Percentiles rank a stretch among this genome's conserved stretches.
These are phyloP conservation scores for Beauveria pseudobassiana DNA, from an alignment of 2,329 filamentous ascomycete species.

Conservation along the genomic window DNA sequence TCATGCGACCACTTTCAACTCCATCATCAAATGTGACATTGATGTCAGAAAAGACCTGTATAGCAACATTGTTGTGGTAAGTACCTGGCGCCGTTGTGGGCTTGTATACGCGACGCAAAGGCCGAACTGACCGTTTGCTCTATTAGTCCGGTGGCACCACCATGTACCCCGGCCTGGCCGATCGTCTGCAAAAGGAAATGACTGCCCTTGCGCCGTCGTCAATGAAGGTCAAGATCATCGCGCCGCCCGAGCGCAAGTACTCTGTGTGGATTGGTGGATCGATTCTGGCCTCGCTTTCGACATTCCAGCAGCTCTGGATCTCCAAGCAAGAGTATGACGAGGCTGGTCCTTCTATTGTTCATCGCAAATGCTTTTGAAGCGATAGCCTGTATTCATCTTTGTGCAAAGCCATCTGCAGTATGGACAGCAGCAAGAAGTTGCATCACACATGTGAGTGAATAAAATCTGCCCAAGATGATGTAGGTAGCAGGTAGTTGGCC, in stretches of 20 bases:
- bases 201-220: constrained; percentile 97
- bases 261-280: constrained; percentile 99
- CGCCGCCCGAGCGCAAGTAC: constrained; percentile 99
- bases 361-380: constrained; percentile 99
- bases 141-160: constrained; percentile 96
- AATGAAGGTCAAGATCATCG: constrained; percentile 99
- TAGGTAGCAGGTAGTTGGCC: neutral
- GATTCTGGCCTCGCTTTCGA: constrained; percentile 97
- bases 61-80: constrained; percentile 99
- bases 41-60: constrained; percentile 99
- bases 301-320: constrained; percentile 99
- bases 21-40: constrained; percentile 99
- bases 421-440: neutral
- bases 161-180: constrained; percentile 99
- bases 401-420: neutral
- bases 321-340: constrained; percentile 99
- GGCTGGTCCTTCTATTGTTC: constrained; percentile 97
- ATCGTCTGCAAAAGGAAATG: constrained; percentile 99
- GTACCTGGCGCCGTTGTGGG: constrained; percentile 27
- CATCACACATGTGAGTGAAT: neutral
- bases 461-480: neutral
- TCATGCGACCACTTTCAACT: constrained; percentile 99
- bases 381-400: fast-evolving
- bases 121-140: neutral
- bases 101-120: no score